A percentile compares a stretch with the other conserved stretches of the same genome.
phyloP scores from a whole-genome alignment of 2,329 filamentous ascomycete genomes.

The Fusarium temperatum region DNA sequence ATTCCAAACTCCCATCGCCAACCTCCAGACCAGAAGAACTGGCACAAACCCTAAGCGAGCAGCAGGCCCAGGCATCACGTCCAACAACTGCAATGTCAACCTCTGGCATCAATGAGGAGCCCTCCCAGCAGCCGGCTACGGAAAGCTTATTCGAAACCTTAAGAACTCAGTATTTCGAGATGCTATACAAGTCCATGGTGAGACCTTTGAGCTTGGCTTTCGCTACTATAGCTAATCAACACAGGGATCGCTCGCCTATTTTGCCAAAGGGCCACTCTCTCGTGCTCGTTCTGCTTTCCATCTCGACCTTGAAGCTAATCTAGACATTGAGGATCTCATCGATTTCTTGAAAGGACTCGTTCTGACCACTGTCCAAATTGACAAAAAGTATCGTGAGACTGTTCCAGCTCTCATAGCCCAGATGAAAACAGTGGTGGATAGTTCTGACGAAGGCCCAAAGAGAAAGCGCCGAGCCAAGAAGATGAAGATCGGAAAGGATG shows the following conservation, averaged over 20 bases:
- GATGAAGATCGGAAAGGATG: slow-evolving; percentile 73
- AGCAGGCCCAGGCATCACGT: neutral
- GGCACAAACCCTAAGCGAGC: neutral
- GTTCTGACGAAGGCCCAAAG: slow-evolving; percentile 57
- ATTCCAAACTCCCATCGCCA: slow-evolving; percentile 36
- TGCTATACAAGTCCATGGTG: slow-evolving; percentile 71
- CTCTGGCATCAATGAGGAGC: slow-evolving; percentile 2
- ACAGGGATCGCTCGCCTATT: slow-evolving; percentile 81
- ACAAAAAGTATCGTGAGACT: slow-evolving; percentile 82
- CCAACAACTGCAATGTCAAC: neutral
- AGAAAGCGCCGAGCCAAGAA: slow-evolving; percentile 68
- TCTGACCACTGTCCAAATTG: slow-evolving; percentile 72
- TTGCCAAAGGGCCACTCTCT: slow-evolving; percentile 83
- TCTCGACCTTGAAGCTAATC: slow-evolving; percentile 66
- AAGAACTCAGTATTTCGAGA: slow-evolving; percentile 66
- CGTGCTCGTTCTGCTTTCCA: slow-evolving; percentile 77
- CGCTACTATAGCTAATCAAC: neutral
- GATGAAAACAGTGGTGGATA: slow-evolving; percentile 65
- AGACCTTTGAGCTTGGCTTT: slow-evolving; percentile 37
- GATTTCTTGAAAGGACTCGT: slow-evolving; percentile 74
- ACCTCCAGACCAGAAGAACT: slow-evolving; percentile 28
- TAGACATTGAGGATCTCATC: slow-evolving; percentile 71
- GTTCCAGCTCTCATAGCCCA: slow-evolving; percentile 69
- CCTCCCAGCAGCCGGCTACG: slow-evolving; percentile 52
- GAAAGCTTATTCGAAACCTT: slow-evolving; percentile 67